Conservation (phyloP, 371 early-diverging fungal genomes). For the Gilbertella persicaria region DNA sequence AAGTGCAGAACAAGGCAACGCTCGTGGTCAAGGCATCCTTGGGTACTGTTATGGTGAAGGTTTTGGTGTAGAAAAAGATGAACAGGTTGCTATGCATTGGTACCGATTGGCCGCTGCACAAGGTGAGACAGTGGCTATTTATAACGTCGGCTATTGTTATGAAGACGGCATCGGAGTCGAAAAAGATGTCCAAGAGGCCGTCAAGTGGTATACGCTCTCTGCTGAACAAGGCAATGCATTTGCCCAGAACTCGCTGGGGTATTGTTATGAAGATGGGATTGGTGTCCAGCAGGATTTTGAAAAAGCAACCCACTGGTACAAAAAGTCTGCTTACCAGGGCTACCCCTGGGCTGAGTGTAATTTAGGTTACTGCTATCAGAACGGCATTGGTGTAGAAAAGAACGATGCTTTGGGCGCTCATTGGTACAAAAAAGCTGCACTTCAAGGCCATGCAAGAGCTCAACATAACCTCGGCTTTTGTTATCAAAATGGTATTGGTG, state of each 20-base stretch:
- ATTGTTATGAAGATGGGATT: slow-evolving; percentile 76
- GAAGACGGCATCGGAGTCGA: slow-evolving; percentile 82
- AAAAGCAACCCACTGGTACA: slow-evolving; percentile 61
- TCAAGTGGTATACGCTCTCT: slow-evolving; percentile 71
- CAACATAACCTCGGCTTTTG: slow-evolving; percentile 88
- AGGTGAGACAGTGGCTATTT: slow-evolving; percentile 73
- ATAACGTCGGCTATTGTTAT: slow-evolving; percentile 82
- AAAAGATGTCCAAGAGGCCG: slow-evolving; percentile 65
- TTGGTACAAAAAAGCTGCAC: slow-evolving; percentile 81
- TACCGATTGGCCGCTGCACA: slow-evolving; percentile 65
- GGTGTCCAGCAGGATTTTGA: slow-evolving; percentile 57
- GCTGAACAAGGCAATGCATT: slow-evolving; percentile 77
- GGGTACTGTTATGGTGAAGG: slow-evolving; percentile 80
- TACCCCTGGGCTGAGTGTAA: slow-evolving; percentile 69
- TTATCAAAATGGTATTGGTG: slow-evolving; percentile 80
- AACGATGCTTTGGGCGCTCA: slow-evolving; percentile 65
- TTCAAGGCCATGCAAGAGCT: slow-evolving; percentile 77
- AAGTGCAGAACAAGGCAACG: slow-evolving; percentile 62
- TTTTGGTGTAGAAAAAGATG: slow-evolving; percentile 70
- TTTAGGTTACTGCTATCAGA: slow-evolving; percentile 80
- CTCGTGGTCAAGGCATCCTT: slow-evolving; percentile 71
- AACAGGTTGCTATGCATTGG: slow-evolving; percentile 69
- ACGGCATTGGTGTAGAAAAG: slow-evolving; percentile 75
- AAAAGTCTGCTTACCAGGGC: slow-evolving; percentile 62
- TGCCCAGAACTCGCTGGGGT: slow-evolving; percentile 80